These are phyloP conservation scores for Xylariaceae sp. DNA, from an alignment of 2,329 filamentous ascomycete genomes.

Conservation along the genomic window DNA sequence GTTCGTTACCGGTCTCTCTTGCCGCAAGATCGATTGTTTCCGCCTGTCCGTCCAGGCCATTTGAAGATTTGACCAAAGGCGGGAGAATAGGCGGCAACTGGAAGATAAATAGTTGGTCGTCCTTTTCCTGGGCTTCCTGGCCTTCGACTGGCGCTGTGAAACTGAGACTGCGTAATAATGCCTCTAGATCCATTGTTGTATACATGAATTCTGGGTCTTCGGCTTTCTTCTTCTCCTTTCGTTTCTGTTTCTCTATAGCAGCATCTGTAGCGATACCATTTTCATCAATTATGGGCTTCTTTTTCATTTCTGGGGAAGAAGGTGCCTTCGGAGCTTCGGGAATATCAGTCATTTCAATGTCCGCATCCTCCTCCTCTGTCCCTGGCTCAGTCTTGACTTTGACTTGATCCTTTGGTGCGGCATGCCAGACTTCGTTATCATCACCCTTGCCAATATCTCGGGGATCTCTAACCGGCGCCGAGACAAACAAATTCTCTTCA, in stretches of 20 bases:
- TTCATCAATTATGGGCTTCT: conserved; percentile 35
- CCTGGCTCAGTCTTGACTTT: conserved; percentile 54
- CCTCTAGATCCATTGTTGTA: conserved; percentile 36
- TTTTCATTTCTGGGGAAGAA: conserved; percentile 42
- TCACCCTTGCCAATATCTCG: conserved; percentile 37
- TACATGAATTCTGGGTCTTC: conserved; percentile 40
- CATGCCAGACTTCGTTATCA: conserved; percentile 52
- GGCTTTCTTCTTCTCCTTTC: conserved; percentile 39
- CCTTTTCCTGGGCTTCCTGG: conserved; percentile 40
- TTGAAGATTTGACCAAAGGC: conserved; percentile 48
- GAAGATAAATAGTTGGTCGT: conserved; percentile 67
- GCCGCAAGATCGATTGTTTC: conserved; percentile 36
- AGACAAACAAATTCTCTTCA: conserved; percentile 55
- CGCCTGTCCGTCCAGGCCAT: conserved; percentile 29
- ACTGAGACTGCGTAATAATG: conserved; percentile 42
- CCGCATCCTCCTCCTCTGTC: conserved; percentile 44
- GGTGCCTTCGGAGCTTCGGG: conserved; percentile 43
- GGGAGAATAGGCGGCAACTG: conserved; percentile 69
- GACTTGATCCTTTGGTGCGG: conserved; percentile 42
- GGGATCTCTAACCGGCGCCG: conserved; percentile 42
- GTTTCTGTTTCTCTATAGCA: conserved; percentile 38
- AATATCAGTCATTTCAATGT: conserved; percentile 50
- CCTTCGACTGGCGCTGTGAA: conserved; percentile 36
- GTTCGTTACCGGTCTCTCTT: conserved; percentile 8
- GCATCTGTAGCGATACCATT: conserved; percentile 23